A percentile compares a stretch with the other conserved stretches of the same genome.
phyloP scores from a whole-genome alignment of 371 early-diverging fungal species.

The Mucor indicus region DNA sequence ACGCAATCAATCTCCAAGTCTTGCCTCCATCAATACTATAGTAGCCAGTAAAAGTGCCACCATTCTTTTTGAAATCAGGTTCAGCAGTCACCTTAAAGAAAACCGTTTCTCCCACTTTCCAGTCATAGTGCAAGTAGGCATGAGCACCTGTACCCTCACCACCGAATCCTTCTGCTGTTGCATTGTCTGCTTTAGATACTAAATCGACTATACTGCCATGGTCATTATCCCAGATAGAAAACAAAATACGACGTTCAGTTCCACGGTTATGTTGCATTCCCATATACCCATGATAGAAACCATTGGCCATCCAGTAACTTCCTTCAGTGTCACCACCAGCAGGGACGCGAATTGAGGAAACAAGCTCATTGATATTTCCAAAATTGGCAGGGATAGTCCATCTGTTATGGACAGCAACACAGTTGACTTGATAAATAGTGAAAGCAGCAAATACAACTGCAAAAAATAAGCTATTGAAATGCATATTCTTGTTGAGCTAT shows the following conservation, averaged over 20 bases:
- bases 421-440: too few relatives aligned
- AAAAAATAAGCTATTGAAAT: too few relatives aligned
- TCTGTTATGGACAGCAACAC: conserved; percentile 8
- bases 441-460: too few relatives aligned
- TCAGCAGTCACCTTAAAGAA: conserved; percentile 8
- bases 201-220: conserved; percentile 13
- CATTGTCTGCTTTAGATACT: background rate
- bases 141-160: conserved; percentile 21
- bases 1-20: conserved; percentile 12
- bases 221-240: conserved; percentile 19
- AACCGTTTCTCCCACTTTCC: conserved; percentile 8
- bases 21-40: conserved; percentile 1
- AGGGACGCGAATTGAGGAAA: conserved; percentile 15
- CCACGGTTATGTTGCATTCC: conserved; percentile 14
- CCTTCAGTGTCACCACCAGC: conserved; percentile 11
- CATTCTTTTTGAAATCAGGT: background rate
- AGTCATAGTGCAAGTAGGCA: conserved; percentile 1
- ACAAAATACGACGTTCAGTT: conserved; percentile 12
- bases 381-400: conserved; percentile 6
- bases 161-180: conserved; percentile 9
- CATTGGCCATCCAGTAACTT: conserved; percentile 20
- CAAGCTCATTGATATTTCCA: conserved; percentile 6
- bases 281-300: conserved; percentile 15
- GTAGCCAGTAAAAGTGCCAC: conserved; percentile 4
- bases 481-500: too few relatives aligned